Base-by-base conservation (phyloP, 192 early-diverging fungal genomes). In the Umbelopsis ramanniana region DNA sequence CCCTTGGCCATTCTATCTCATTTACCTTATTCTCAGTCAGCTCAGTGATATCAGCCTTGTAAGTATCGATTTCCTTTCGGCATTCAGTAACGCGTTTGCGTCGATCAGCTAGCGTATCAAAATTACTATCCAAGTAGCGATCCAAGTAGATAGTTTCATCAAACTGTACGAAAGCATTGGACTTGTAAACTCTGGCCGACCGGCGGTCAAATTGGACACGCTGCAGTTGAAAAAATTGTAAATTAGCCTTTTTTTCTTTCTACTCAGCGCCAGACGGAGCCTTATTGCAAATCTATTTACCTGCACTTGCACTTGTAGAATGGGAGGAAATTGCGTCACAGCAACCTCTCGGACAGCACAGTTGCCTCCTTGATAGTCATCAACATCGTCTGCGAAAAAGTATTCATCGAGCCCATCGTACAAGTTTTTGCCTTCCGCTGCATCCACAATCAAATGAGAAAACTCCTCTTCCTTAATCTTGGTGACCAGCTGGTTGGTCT, bases 251-350 rank as follows among this genome's bases (percentile, higher is more conserved):
- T 29, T 29, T 29, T 29, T 29, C 3, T 29, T 29, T 29, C 29
- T 29, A 29, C 29, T 29, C 29, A 29, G 29, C 29, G 1, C 29
- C 29, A 3, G 29, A 29, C 29, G 29, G 29, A 29, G n/a, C n/a
- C n/a, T n/a, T n/a, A n/a, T n/a, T n/a, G n/a, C n/a, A n/a, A n/a
- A n/a, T 43, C 5, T 52, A n/a, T 48, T 66, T 60, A 83, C 82
- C 71, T 84, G 88, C 10, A 94, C 74, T 38, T 90, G 87, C 12
- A 94, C 84, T 45, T 91, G 91, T 8, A 94, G 71, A 21, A 94
- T 82, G 0, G 91, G 90, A 22, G 93, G 93, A 9, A 89, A 79
- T 14, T 79, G 50, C 24, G 69, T 79, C n/a, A 87, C 73, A 4
- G 79, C 80, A 11, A 89, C 82, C 40, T 83, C 87, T 17, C 79